Conservation (phyloP, 164 flowering plant genomes). For the Nelumbo lutea region DNA sequence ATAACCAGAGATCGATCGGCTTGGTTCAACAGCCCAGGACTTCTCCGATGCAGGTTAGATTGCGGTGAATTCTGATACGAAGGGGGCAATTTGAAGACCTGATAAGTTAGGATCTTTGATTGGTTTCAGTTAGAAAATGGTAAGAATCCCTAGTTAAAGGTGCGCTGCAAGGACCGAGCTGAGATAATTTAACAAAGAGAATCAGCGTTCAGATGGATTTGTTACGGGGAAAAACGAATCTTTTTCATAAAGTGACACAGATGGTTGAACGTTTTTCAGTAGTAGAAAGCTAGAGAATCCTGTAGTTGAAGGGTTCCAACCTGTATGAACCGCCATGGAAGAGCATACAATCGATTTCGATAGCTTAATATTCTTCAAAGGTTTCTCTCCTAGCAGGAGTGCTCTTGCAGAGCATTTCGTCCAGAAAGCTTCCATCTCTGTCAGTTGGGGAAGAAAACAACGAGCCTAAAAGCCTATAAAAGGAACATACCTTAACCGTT, state of each 20-base stretch:
- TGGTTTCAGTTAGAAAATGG: neutral
- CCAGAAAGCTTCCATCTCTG: constrained; percentile 36
- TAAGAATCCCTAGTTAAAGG: neutral
- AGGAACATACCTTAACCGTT: neutral
- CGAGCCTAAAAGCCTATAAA: too few relatives aligned
- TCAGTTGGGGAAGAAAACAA: constrained; percentile 1
- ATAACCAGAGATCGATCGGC: too few relatives aligned
- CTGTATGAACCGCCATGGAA: constrained; percentile 22
- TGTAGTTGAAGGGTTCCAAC: constrained; percentile 5
- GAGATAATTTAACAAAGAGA: neutral
- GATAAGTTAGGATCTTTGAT: neutral
- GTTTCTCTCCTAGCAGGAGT: constrained; percentile 24
- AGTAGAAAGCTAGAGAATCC: neutral
- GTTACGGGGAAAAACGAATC: neutral
- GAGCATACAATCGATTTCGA: constrained; percentile 16
- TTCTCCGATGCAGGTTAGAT: neutral
- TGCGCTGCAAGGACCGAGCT: neutral
- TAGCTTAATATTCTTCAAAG: constrained; percentile 22
- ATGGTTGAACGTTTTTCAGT: neutral
- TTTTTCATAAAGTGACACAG: neutral
- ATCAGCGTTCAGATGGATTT: neutral
- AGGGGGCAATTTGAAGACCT: neutral
- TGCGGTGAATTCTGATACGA: neutral
- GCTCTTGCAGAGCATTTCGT: constrained; percentile 21
- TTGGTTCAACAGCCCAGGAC: neutral